These are phyloP conservation scores for Lactarius sanguifluus DNA, from an alignment of 768 basidiomycete species.

Conservation along the genomic window DNA sequence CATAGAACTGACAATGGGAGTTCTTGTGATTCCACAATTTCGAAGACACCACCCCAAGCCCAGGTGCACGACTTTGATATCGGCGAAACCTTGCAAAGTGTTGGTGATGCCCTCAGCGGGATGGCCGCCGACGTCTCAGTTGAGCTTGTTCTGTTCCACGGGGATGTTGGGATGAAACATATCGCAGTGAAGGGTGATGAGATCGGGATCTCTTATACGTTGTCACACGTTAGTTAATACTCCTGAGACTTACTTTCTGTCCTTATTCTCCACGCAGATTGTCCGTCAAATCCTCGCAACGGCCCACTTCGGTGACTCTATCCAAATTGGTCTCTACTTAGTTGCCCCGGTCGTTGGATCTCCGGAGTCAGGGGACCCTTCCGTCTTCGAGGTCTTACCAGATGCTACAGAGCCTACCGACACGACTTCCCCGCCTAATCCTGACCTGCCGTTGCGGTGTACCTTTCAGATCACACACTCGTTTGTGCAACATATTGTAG, in stretches of 20 bases:
- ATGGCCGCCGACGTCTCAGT: constrained; percentile 80
- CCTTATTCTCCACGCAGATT: constrained; percentile 50
- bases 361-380: constrained; percentile 8
- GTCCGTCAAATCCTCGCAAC: constrained; percentile 78
- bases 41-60: constrained; percentile 21
- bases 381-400: constrained; percentile 22
- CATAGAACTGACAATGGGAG: constrained; percentile 13
- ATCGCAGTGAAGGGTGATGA: constrained; percentile 84
- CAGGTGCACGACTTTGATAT: constrained; percentile 74
- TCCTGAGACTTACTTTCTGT: constrained; percentile 12
- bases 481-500: constrained; percentile 34
- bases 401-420: constrained; percentile 24
- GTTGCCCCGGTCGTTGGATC: constrained; percentile 33
- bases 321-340: constrained; percentile 80
- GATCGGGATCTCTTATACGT: constrained; percentile 73
- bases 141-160: constrained; percentile 88
- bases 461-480: constrained; percentile 58
- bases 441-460: constrained; percentile 49
- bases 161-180: constrained; percentile 85
- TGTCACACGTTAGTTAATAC: constrained; percentile 72
- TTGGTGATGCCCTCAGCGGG: constrained; percentile 86
- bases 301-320: constrained; percentile 70
- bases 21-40: constrained; percentile 8
- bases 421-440: constrained; percentile 27
- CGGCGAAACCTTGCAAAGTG: constrained; percentile 84